These are phyloP conservation scores for Lipomyces sp. DNA, from an alignment of 805 yeast species.

Conservation along the genomic window DNA sequence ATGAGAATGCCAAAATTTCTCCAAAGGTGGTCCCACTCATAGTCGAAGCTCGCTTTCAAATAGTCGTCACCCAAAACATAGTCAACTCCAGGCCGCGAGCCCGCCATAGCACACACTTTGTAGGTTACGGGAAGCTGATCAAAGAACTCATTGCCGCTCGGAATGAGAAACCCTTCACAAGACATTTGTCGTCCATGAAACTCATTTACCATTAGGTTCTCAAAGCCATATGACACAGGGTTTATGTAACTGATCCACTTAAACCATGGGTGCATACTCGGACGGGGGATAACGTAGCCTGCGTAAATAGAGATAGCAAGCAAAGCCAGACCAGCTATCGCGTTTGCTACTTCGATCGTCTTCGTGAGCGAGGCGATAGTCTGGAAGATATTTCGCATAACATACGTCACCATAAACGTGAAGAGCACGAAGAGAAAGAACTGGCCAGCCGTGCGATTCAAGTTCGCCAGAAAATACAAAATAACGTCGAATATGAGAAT, in stretches of 20 bases:
- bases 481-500: conserved; percentile 47
- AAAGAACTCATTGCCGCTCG: conserved; percentile 38
- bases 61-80: conserved; percentile 53
- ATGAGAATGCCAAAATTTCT: conserved; percentile 36
- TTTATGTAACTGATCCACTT: conserved; percentile 49
- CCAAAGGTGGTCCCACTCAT: conserved; percentile 52
- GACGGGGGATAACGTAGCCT: conserved; percentile 40
- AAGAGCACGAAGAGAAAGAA: conserved; percentile 51
- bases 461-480: conserved; percentile 54
- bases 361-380: conserved; percentile 42
- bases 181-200: conserved; percentile 42
- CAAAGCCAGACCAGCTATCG: conserved; percentile 45
- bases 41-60: conserved; percentile 45
- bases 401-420: conserved; percentile 42
- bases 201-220: conserved; percentile 47
- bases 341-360: conserved; percentile 42
- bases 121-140: conserved; percentile 29
- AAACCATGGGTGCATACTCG: conserved; percentile 39
- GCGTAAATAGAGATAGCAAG: conserved; percentile 44
- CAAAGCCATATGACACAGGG: conserved; percentile 47
- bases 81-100: conserved; percentile 52
- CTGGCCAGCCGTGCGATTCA: conserved; percentile 49
- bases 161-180: conserved; percentile 42
- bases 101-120: conserved; percentile 54
- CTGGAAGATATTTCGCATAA: conserved; percentile 50